Percentiles rank a stretch among this genome's conserved stretches.
Evolutionary conservation across 1,284 basidiomycete genomes (phyloP).

Genomic region (Athelia psychrophila): DNA sequence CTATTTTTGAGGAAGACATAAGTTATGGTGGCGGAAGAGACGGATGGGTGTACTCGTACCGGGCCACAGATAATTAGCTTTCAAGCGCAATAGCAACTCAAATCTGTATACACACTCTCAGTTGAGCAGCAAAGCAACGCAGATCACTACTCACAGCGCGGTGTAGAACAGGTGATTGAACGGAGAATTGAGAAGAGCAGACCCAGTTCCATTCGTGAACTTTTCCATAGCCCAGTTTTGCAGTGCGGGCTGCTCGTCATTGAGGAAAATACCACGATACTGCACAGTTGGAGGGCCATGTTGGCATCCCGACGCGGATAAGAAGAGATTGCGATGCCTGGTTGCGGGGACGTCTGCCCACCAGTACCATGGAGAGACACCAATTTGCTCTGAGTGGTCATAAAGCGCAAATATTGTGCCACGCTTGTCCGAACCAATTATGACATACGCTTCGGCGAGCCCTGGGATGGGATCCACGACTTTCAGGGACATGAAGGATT

Average conservation of each 20-base stretch:
- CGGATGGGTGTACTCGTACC: conserved; percentile 26
- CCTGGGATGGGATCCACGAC: conserved; percentile 58
- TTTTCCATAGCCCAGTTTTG: conserved; percentile 63
- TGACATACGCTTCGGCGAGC: conserved; percentile 57
- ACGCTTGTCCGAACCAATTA: conserved; percentile 64
- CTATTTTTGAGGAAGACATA: conserved; percentile 17
- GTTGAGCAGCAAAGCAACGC: conserved; percentile 1
- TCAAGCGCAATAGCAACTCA: conserved; percentile 66
- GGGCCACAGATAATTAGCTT: conserved; percentile 72
- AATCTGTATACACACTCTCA: conserved; percentile 34
- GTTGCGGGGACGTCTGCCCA: conserved; percentile 68
- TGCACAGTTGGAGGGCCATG: conserved; percentile 71
- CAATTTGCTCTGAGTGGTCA: conserved; percentile 71
- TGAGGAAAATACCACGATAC: conserved; percentile 55
- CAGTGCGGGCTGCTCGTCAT: conserved; percentile 63
- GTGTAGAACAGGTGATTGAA: conserved; percentile 69
- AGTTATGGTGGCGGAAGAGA: conserved; percentile 1
- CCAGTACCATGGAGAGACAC: conserved; percentile 68
- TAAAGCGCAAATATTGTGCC: conserved; percentile 70
- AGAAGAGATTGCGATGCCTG: conserved; percentile 46
- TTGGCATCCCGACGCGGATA: conserved; percentile 48
- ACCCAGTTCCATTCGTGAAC: conserved; percentile 64
- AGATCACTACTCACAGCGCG: conserved; percentile 38
- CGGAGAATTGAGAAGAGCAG: conserved; percentile 44
- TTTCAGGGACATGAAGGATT: conserved; percentile 51